Percentiles rank a stretch among this genome's conserved stretches.
Conservation (phyloP, 305 asterid genomes). For the Nicotiana rustica region DNA sequence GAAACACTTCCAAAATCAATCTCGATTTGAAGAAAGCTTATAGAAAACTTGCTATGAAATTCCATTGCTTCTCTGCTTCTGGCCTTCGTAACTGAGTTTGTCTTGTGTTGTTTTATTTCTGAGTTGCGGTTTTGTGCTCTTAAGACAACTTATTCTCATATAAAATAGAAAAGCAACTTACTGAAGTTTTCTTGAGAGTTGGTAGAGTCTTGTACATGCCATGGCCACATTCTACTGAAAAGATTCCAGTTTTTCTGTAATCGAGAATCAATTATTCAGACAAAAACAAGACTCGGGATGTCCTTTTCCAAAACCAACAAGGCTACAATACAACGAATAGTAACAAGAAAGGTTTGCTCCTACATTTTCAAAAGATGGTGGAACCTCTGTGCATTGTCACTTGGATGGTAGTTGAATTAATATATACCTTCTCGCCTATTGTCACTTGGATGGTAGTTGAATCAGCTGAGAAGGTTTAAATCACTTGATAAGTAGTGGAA, state of each 20-base stretch:
- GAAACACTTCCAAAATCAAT: too few relatives aligned
- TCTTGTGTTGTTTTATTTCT: too few relatives aligned
- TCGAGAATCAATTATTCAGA: slow-evolving; percentile 30
- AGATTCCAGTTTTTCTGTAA: slow-evolving; percentile 86
- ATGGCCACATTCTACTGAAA: slow-evolving; percentile 71
- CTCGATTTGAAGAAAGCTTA: too few relatives aligned
- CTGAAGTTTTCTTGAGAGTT: slow-evolving; percentile 68
- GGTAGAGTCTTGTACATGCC: slow-evolving; percentile 81
- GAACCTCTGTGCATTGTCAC: too few relatives aligned
- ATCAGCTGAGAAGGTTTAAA: slow-evolving; percentile 74
- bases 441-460: slow-evolving; percentile 64
- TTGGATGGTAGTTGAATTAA: too few relatives aligned
- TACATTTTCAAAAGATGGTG: background rate
- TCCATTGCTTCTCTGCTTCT: too few relatives aligned
- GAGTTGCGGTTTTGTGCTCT: too few relatives aligned
- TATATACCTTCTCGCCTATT: slow-evolving; percentile 29
- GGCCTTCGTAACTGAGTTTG: too few relatives aligned
- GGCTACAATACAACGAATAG: background rate
- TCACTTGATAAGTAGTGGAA: slow-evolving; percentile 73
- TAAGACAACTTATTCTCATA: background rate
- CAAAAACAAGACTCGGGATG: background rate
- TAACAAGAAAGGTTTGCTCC: background rate
- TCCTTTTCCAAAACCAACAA: background rate
- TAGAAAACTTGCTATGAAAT: too few relatives aligned
- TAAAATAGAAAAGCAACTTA: slow-evolving; percentile 35